A percentile compares a stretch with the other conserved stretches of the same genome.
Conservation (phyloP, 768 basidiomycete species). For the Auriscalpium vulgare region DNA sequence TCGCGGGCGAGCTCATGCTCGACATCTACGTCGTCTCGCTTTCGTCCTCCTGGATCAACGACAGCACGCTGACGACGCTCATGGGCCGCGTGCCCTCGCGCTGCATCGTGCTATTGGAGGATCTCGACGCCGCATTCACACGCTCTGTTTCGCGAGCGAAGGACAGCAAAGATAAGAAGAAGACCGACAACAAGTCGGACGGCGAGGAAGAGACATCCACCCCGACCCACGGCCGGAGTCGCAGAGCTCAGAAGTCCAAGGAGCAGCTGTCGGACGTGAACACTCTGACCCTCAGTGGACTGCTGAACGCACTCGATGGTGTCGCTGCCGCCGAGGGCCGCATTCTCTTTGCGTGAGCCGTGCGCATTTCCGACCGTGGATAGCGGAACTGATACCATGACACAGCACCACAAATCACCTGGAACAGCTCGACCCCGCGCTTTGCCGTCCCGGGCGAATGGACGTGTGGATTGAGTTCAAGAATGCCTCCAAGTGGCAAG, state of each 20-base stretch:
- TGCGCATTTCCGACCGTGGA: neutral
- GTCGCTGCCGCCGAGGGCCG: slow-evolving; percentile 84
- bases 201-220: slow-evolving; percentile 25
- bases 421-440: slow-evolving; percentile 84
- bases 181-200: slow-evolving; percentile 26
- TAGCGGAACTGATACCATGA: neutral
- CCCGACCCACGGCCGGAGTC: slow-evolving; percentile 29
- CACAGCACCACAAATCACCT: slow-evolving; percentile 81
- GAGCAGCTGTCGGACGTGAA: slow-evolving; percentile 70
- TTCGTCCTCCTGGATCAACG: slow-evolving; percentile 81
- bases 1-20: slow-evolving; percentile 82
- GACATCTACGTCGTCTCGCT: slow-evolving; percentile 90
- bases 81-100: slow-evolving; percentile 83
- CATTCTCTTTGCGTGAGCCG: slow-evolving; percentile 77
- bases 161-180: slow-evolving; percentile 33
- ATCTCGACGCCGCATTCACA: slow-evolving; percentile 85
- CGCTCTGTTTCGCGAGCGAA: slow-evolving; percentile 64
- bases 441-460: slow-evolving; percentile 88
- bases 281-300: slow-evolving; percentile 71
- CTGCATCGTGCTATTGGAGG: slow-evolving; percentile 83
- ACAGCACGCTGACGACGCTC: slow-evolving; percentile 75
- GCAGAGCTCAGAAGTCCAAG: slow-evolving; percentile 38
- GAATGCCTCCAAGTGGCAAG: slow-evolving; percentile 79
- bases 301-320: slow-evolving; percentile 81
- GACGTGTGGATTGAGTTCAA: slow-evolving; percentile 92